A percentile compares a stretch with the other conserved stretches of the same genome.
phyloP scores from a whole-genome alignment of 1,139 yeast species.

The Arxiozyma slooffiae region DNA sequence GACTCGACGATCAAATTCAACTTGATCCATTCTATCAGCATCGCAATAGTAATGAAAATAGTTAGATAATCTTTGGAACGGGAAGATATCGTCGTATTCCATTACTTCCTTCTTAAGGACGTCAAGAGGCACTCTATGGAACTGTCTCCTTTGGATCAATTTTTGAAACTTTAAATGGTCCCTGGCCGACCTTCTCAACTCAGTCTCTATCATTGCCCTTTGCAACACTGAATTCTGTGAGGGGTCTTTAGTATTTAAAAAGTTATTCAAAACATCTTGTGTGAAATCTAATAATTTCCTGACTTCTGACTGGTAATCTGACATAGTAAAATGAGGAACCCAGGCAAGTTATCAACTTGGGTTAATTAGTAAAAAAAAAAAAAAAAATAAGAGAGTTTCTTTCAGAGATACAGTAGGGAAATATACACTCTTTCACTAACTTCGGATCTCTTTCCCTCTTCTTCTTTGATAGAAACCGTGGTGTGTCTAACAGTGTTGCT shows the following conservation, averaged over 20 bases:
- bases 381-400: no score
- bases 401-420: no score
- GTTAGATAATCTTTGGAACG: neutral
- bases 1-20: neutral
- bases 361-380: no score
- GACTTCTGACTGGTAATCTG: conserved; percentile 11
- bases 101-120: neutral
- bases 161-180: neutral
- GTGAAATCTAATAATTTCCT: conserved; percentile 11
- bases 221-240: neutral
- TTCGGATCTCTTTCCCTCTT: no score
- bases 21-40: neutral
- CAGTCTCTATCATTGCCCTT: conserved; percentile 5
- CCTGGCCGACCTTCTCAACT: conserved; percentile 2
- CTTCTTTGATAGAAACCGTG: no score
- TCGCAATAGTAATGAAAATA: neutral
- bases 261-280: conserved; percentile 1
- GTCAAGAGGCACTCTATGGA: neutral
- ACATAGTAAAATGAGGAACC: no score
- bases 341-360: no score
- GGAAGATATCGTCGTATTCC: neutral
- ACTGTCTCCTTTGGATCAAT: neutral
- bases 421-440: no score
- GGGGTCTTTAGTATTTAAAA: neutral
- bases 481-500: no score